Evolutionary conservation across 805 yeast genomes (phyloP).

Genomic region (Suhomyces vadensis): DNA sequence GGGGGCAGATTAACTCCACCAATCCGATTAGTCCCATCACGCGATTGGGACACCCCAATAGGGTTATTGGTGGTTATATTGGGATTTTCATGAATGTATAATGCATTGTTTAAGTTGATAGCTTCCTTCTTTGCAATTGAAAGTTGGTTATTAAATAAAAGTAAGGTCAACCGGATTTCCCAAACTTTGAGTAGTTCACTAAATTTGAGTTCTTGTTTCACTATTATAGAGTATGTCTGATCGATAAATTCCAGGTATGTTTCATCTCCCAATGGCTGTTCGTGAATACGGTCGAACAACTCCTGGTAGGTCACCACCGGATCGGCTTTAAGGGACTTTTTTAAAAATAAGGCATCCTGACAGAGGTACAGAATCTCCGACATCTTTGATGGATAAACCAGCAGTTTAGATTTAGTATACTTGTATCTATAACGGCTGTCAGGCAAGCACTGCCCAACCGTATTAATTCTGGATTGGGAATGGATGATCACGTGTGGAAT

Average conservation of each 20-base stretch:
- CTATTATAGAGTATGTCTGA: conserved; percentile 17
- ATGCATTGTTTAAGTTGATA: conserved; percentile 34
- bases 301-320: conserved; percentile 11
- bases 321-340: conserved; percentile 3
- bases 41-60: not conserved
- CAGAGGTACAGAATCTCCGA: conserved; percentile 9
- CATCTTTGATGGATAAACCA: not conserved
- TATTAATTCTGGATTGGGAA: too few species aligned
- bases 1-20: conserved; percentile 4
- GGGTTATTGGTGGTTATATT: not conserved
- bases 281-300: not conserved
- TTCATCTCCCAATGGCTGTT: too few species aligned
- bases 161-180: conserved; percentile 37
- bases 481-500: not conserved
- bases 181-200: conserved; percentile 26
- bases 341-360: conserved; percentile 17
- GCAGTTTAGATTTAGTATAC: not conserved
- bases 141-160: conserved; percentile 32
- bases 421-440: too few species aligned
- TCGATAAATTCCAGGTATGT: conserved; percentile 14
- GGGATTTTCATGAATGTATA: conserved; percentile 33
- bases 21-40: conserved; percentile 3
- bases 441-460: too few species aligned
- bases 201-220: conserved; percentile 7
- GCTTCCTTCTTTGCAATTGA: conserved; percentile 39